Conservation (phyloP, 768 basidiomycete species). For the Hericium rajendrae region DNA sequence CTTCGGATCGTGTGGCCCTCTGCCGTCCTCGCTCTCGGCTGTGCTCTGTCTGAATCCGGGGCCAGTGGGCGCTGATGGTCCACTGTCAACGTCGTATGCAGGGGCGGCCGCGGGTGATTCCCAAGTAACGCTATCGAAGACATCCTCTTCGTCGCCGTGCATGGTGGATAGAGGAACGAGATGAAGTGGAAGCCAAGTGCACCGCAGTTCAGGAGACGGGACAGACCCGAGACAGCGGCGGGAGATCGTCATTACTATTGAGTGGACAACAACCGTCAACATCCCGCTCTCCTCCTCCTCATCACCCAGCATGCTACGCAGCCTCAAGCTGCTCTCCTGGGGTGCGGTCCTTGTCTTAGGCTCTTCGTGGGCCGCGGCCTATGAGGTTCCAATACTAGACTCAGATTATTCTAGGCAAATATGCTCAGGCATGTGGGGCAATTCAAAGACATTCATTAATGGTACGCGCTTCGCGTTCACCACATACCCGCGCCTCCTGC, state of each 20-base stretch:
- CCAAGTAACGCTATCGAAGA: slow-evolving; percentile 90
- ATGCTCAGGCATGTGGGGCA: slow-evolving; percentile 94
- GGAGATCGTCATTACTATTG: neutral
- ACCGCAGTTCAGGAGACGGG: neutral
- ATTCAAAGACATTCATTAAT: slow-evolving; percentile 70
- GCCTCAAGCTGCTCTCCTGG: slow-evolving; percentile 7
- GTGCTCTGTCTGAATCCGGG: slow-evolving; percentile 81
- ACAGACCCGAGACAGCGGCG: neutral
- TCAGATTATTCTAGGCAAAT: slow-evolving; percentile 81
- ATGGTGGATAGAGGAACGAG: slow-evolving; percentile 25
- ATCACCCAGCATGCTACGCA: slow-evolving; percentile 10
- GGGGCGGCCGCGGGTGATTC: slow-evolving; percentile 56
- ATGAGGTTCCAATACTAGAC: slow-evolving; percentile 58
- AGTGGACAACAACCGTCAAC: slow-evolving; percentile 16
- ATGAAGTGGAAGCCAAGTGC: neutral
- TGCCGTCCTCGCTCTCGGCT: slow-evolving; percentile 54
- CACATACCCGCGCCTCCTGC: slow-evolving; percentile 7
- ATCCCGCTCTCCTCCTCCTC: slow-evolving; percentile 6
- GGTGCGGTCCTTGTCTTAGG: slow-evolving; percentile 15
- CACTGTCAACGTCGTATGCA: slow-evolving; percentile 34
- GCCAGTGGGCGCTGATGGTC: slow-evolving; percentile 33
- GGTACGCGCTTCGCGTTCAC: slow-evolving; percentile 34
- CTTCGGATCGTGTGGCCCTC: slow-evolving; percentile 68
- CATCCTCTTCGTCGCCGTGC: slow-evolving; percentile 82
- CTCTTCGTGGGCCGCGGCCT: slow-evolving; percentile 28